Percentiles rank a stretch among this genome's conserved stretches.
Evolutionary conservation across 2,329 filamentous ascomycete species (phyloP).

Genomic region (Myriosclerotinia curreyana): DNA sequence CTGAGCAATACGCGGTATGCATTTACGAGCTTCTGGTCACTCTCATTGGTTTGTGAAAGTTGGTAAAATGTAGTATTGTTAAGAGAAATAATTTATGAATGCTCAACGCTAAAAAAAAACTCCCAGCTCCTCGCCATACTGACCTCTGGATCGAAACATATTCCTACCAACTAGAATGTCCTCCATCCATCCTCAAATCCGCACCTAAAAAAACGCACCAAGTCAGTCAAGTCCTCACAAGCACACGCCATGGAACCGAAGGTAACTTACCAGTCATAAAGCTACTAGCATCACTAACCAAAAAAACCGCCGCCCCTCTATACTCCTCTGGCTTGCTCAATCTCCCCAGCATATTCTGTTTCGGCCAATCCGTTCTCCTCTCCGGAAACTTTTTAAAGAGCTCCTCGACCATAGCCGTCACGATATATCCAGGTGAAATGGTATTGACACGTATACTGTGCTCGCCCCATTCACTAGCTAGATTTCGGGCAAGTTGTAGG

Average conservation of each 20-base stretch:
- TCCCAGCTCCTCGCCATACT: too few species aligned
- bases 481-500: slow-evolving; percentile 65
- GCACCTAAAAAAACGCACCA: not conserved
- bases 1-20: too few species aligned
- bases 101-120: not conserved
- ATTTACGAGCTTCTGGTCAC: too few species aligned
- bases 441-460: slow-evolving; percentile 74
- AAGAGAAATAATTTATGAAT: too few species aligned
- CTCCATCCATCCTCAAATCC: slow-evolving; percentile 2
- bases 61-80: not conserved
- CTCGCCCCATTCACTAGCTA: slow-evolving; percentile 69
- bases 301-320: slow-evolving; percentile 66
- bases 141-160: accelerated
- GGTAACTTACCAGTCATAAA: slow-evolving; percentile 61
- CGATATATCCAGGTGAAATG: slow-evolving; percentile 75
- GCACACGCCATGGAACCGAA: not conserved
- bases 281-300: slow-evolving; percentile 63
- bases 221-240: not conserved
- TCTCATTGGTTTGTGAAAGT: too few species aligned
- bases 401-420: slow-evolving; percentile 78
- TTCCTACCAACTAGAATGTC: slow-evolving; percentile 8
- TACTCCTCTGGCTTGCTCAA: slow-evolving; percentile 68
- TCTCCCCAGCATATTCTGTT: slow-evolving; percentile 78
- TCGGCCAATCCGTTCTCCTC: slow-evolving; percentile 65
- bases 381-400: slow-evolving; percentile 76